Percentiles rank a stretch among this genome's conserved stretches.
These are phyloP conservation scores for Lodderomyces theae DNA, from an alignment of 1,139 yeast genomes.

Conservation along the genomic window DNA sequence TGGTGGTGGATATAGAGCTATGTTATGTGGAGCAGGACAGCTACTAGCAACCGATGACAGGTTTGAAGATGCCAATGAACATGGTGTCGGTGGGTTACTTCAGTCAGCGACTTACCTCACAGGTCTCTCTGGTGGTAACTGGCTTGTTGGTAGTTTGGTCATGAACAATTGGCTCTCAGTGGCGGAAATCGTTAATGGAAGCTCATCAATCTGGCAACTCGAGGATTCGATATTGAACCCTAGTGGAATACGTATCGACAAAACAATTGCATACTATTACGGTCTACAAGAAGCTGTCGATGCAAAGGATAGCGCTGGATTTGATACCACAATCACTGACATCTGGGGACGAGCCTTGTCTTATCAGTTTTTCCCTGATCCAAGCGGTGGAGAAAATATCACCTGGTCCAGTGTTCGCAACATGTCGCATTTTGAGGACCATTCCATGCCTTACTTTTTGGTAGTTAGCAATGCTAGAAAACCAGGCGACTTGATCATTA, in stretches of 20 bases:
- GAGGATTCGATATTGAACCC: conserved; percentile 41
- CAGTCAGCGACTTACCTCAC: conserved; percentile 39
- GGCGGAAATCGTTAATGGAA: conserved; percentile 27
- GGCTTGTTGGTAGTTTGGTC: conserved; percentile 42
- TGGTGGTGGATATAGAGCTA: conserved; percentile 49
- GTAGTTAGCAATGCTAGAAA: conserved; percentile 40
- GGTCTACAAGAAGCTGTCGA: conserved; percentile 26
- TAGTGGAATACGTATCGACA: conserved; percentile 27
- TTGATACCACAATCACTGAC: conserved; percentile 39
- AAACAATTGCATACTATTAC: conserved; percentile 33
- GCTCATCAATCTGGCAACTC: conserved; percentile 36
- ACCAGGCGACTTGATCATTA: conserved; percentile 32
- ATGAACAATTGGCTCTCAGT: conserved; percentile 41
- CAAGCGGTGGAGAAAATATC: conserved; percentile 26
- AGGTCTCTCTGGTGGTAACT: conserved; percentile 45
- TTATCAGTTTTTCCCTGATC: conserved; percentile 31
- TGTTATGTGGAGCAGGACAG: conserved; percentile 45
- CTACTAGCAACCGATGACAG: conserved; percentile 36
- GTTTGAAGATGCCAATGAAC: conserved; percentile 21
- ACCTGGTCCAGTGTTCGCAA: conserved; percentile 41
- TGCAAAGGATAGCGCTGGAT: conserved; percentile 38
- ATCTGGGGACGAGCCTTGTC: conserved; percentile 46
- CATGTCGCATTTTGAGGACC: conserved; percentile 25
- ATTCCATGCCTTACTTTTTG: conserved; percentile 44
- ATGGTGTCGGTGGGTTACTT: conserved; percentile 41